phyloP scores from a whole-genome alignment of 1,139 yeast species.

The Yamadazyma atlantica region DNA sequence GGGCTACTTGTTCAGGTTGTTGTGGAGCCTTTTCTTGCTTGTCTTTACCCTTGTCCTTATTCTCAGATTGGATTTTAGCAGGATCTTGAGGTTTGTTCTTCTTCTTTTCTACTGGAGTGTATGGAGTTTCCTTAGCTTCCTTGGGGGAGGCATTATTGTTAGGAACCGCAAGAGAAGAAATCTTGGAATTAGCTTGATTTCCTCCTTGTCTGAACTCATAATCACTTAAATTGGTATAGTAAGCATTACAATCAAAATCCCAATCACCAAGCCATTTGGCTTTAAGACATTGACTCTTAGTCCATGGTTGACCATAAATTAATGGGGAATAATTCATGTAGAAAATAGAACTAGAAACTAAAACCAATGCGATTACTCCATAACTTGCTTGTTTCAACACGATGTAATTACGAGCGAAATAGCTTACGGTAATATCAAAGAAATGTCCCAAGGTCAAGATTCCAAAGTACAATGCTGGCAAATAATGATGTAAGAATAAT shows the following conservation, averaged over 20 bases:
- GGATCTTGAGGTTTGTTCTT: conserved; percentile 11
- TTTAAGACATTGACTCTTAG: conserved; percentile 59
- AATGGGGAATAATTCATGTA: conserved; percentile 70
- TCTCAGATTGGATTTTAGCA: conserved; percentile 3
- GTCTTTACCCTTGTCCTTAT: background rate
- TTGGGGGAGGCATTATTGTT: conserved; percentile 16
- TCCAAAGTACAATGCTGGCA: conserved; percentile 89
- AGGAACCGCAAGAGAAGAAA: conserved; percentile 11
- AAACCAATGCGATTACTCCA: conserved; percentile 45
- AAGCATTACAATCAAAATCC: conserved; percentile 83
- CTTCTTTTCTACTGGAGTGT: conserved; percentile 12
- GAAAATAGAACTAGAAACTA: conserved; percentile 52
- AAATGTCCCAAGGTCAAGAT: conserved; percentile 80
- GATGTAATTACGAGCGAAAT: conserved; percentile 34
- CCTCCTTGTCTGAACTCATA: conserved; percentile 18
- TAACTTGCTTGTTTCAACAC: conserved; percentile 38
- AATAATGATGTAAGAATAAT: conserved; percentile 87
- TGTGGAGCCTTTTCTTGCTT: background rate
- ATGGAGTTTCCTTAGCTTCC: conserved; percentile 27
- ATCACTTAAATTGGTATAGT: conserved; percentile 33
- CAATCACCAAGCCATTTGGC: conserved; percentile 62
- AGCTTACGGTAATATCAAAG: conserved; percentile 64
- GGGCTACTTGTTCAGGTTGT: conserved; percentile 19
- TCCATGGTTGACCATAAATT: conserved; percentile 83
- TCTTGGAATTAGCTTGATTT: conserved; percentile 10